Evolutionary conservation across 31 red algal species (phyloP).

Genomic region (Porphyra umbilicalis): DNA sequence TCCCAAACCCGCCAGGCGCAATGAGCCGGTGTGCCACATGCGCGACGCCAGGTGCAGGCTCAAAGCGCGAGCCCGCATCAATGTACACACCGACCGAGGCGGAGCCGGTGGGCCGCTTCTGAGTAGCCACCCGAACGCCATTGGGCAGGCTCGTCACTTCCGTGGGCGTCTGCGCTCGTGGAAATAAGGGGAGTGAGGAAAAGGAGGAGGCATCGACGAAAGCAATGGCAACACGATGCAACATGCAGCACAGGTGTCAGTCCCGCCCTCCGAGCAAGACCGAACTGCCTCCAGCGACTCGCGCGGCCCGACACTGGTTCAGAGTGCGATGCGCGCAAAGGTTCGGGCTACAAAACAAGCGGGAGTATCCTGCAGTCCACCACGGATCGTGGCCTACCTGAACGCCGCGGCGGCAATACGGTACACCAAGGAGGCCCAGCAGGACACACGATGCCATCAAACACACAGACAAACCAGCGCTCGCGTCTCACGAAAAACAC

Average conservation of each 20-base stretch:
- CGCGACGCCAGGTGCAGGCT: slow-evolving; percentile 39
- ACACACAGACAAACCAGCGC: not conserved
- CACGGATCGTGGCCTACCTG: no score
- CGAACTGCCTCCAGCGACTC: no score
- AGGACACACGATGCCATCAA: not conserved
- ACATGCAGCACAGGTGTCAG: not conserved
- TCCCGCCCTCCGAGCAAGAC: not conserved
- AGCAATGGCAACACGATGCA: not conserved
- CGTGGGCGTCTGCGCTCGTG: slow-evolving; percentile 22
- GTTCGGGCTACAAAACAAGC: no score
- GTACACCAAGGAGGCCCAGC: no score
- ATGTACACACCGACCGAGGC: slow-evolving; percentile 38
- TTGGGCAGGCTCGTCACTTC: slow-evolving; percentile 20
- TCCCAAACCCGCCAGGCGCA: not conserved
- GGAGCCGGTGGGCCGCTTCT: slow-evolving; percentile 11
- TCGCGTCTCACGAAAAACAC: not conserved
- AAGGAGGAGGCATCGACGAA: not conserved
- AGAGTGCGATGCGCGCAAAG: no score
- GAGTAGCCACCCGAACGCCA: slow-evolving; percentile 40
- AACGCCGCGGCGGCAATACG: no score
- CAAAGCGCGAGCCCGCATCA: slow-evolving; percentile 36
- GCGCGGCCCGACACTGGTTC: no score
- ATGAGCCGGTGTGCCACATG: slow-evolving; percentile 89
- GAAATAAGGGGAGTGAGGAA: not conserved
- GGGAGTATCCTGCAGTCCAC: no score